These are phyloP conservation scores for Lotmaria passim DNA, from an alignment of 208 protist species.

Conservation along the genomic window DNA sequence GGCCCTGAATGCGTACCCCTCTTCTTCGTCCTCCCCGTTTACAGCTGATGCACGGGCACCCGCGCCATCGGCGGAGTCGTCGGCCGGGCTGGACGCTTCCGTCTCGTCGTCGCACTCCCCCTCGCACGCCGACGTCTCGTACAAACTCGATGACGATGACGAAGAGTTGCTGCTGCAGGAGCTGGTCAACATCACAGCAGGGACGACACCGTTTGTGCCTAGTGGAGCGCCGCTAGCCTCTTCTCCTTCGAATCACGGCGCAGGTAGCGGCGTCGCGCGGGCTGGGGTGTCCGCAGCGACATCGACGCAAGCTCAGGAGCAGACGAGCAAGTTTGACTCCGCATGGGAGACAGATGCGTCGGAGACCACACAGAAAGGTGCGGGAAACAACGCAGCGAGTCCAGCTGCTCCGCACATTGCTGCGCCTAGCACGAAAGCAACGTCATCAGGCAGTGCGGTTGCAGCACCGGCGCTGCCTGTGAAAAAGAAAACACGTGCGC, in stretches of 20 bases:
- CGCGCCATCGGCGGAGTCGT: background rate
- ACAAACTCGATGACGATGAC: constrained; percentile 28
- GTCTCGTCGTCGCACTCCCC: background rate
- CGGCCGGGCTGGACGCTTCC: background rate
- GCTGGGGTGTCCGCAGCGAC: too few species aligned
- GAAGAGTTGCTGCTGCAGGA: constrained; percentile 41
- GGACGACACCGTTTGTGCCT: constrained; percentile 25
- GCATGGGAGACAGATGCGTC: too few species aligned
- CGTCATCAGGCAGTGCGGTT: background rate
- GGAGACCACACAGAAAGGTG: too few species aligned
- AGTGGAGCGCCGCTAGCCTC: background rate
- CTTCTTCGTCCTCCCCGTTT: background rate
- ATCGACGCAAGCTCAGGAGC: too few species aligned
- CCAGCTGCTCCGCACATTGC: too few species aligned
- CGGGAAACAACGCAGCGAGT: too few species aligned
- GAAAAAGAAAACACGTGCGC: background rate
- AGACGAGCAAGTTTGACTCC: too few species aligned
- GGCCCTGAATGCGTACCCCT: background rate
- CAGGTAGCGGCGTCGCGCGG: background rate
- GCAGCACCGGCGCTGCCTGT: background rate
- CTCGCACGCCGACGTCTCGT: background rate
- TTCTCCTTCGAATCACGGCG: too few species aligned
- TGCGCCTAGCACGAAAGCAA: too few species aligned
- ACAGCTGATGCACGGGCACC: background rate
- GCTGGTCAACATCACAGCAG: constrained; percentile 36